Base-by-base conservation (phyloP, 2,329 filamentous ascomycete genomes). In the Pyrenophora tritici-repentis region DNA sequence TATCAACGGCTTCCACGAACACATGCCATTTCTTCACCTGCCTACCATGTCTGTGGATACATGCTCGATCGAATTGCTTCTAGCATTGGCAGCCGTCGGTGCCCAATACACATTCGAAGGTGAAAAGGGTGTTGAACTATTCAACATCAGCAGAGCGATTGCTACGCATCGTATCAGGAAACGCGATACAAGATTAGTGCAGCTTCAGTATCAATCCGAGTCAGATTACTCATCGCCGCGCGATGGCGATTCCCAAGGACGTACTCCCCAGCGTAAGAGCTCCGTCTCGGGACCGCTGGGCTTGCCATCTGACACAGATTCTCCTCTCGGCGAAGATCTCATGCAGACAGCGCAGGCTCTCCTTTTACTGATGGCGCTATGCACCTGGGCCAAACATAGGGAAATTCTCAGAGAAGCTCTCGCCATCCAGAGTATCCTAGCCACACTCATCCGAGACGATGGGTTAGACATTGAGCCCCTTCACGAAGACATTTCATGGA, bases 311-410 rank as follows among this genome's bases (percentile, higher is more conserved):
- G 63, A 68, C 4, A 22, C 46, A 7, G 62, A 68, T 14, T 44
- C 45, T 32, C 20, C 42, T 2, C 18, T 48, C 14, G 59, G 53
- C 18, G 66, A 68, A 41, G 66, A 72, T 42, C 63, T 73, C 1
- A 87, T 88, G 37, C 85, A 88, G 65, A 88, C 84, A 0, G 86
- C 86, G 2, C 85, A 88, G 61, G 81, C 85, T 3, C 76, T 88
- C 1, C 71, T 88, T 0, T 67, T 88, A 1, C 77, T 85, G n/a
- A 84, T 83, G 48, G 82, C 82, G 0, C 80, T 83, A 64, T 81
- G 81, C 10, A 84, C 82, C 0, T 85, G 83, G 83, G 81, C 82
- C 45, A 78, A 79, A 58, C 83, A 84, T 55, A 79, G 78, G 14
- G 80, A 82, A 44, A 75, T 84, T 8, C 67, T 83, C n/a, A 76